Evolutionary conservation across 2,329 filamentous ascomycete genomes (phyloP), one percentile per base, ranked within the genome.

Genomic region (Malbranchea cinnamomea): DNA sequence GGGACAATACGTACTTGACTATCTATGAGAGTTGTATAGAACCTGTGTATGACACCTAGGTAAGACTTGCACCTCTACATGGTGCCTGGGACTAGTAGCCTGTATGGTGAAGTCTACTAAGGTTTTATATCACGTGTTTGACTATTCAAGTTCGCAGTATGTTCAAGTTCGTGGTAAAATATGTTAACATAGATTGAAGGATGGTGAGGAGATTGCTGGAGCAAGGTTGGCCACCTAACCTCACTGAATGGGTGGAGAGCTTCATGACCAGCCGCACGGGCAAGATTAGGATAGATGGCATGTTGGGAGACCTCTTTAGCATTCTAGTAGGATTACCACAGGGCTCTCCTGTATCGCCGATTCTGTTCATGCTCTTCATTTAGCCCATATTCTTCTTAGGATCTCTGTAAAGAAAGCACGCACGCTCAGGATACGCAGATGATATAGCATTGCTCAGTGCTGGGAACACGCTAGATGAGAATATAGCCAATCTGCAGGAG

Each of bases 311-410:
- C 9, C 9, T 9, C 6, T 26, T 26, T 14, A 10, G 16, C 10
- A 8, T 26, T n/a, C 6, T 13, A 27, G 7, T 6, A 4, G 29
- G 29, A 26, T 5, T 31, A 11, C 29, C 29, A n/a, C 29, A 31
- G 23, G 29, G 29, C 13, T 31, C 29, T 17, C 29, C 29, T 26
- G 23, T 31, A 13, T 31, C 29, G 4, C 29, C 29, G 5, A 26
- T 31, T 10, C 21, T 31, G 13, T 31, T 31, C 23, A 27, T 31
- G 20, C 21, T 31, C 6, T 31, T 26, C 16, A 31, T 25, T 9
- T 9, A 14, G 12, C 23, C 23, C 7, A 26, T 26, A 12, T 26
- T 26, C 12, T 26, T 26, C 23, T 13, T 26, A 12, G 23, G 23
- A 7, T 9, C 23, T 7, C 7, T 13, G 12, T 7, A 26, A 26